A percentile compares a stretch with the other conserved stretches of the same genome.
Evolutionary conservation across 108 stramenopile species (phyloP).

Genomic region (Pseudonitzschia pungens): DNA sequence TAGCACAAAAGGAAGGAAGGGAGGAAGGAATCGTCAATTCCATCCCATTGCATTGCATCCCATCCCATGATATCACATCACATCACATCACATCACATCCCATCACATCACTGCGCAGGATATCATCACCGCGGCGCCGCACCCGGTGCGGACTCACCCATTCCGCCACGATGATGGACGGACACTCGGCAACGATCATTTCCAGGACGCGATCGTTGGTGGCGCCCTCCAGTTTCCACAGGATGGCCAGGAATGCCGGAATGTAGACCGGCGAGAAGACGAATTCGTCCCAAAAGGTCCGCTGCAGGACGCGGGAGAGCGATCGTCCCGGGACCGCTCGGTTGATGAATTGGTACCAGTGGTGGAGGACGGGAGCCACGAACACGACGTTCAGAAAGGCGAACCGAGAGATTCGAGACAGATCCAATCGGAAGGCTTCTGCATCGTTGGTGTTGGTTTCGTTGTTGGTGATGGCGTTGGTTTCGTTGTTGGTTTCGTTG

Average conservation of each 20-base stretch:
- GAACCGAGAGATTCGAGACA: slow-evolving; percentile 61
- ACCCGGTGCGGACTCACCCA: slow-evolving; percentile 33
- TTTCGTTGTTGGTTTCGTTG: not conserved
- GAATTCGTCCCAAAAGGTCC: slow-evolving; percentile 75
- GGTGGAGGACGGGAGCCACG: slow-evolving; percentile 80
- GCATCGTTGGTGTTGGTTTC: not conserved
- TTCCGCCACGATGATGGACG: slow-evolving; percentile 33
- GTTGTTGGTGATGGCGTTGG: not conserved
- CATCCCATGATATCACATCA: too few relatives aligned
- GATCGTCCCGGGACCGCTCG: slow-evolving; percentile 56
- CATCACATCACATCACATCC: too few relatives aligned
- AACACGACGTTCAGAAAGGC: slow-evolving; percentile 61
- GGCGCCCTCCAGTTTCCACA: slow-evolving; percentile 71
- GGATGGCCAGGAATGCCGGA: slow-evolving; percentile 59
- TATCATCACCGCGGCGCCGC: too few relatives aligned
- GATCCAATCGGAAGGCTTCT: slow-evolving; percentile 35
- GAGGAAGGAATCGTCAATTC: too few relatives aligned
- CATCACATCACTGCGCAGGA: too few relatives aligned
- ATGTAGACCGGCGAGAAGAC: slow-evolving; percentile 74
- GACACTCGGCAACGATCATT: slow-evolving; percentile 24
- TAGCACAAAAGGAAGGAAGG: too few relatives aligned
- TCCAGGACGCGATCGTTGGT: slow-evolving; percentile 16
- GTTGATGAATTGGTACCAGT: slow-evolving; percentile 66
- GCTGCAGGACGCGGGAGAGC: slow-evolving; percentile 36
- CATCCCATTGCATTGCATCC: too few relatives aligned